phyloP scores from a whole-genome alignment of 2,329 filamentous ascomycete genomes.

The Paracoccidioides brasiliensis region DNA sequence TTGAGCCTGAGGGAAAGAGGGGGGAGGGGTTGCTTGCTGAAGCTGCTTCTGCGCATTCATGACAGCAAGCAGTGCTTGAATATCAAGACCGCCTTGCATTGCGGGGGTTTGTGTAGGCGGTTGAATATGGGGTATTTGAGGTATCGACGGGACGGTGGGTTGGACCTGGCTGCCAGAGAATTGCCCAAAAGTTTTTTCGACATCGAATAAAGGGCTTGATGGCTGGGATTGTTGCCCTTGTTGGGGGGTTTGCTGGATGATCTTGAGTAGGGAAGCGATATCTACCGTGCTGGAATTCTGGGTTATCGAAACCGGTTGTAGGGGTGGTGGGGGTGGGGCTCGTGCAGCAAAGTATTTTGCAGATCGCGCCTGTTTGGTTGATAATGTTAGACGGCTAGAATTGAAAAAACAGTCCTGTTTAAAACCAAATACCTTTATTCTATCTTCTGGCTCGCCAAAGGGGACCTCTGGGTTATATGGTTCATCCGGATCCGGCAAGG shows the following conservation, averaged over 20 bases:
- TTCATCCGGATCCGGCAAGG: conserved; percentile 26
- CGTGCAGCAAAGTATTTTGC: conserved; percentile 28
- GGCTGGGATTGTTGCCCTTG: conserved; percentile 19
- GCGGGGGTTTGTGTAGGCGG: conserved; percentile 19
- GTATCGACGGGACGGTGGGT: conserved; percentile 14
- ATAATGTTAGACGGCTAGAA: not conserved
- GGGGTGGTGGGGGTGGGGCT: conserved; percentile 19
- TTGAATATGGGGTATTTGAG: conserved; percentile 14
- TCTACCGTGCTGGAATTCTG: conserved; percentile 18
- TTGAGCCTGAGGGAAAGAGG: conserved; percentile 13
- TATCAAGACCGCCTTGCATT: conserved; percentile 20
- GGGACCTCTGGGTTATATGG: conserved; percentile 18
- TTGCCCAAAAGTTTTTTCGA: conserved; percentile 27
- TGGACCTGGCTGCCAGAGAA: conserved; percentile 21
- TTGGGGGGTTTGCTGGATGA: conserved; percentile 24
- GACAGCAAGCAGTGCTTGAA: conserved; percentile 28
- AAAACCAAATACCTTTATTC: conserved; percentile 23
- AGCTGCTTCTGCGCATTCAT: conserved; percentile 27
- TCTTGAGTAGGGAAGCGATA: conserved; percentile 29
- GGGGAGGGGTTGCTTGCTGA: conserved; percentile 15
- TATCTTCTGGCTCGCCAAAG: conserved; percentile 33
- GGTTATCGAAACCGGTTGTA: conserved; percentile 15
- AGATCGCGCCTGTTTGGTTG: conserved; percentile 24
- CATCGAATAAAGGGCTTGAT: conserved; percentile 17
- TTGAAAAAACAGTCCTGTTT: not conserved